Percentiles rank a stretch among this genome's conserved stretches.
Conservation (phyloP, 805 yeast species). For the Sugiyamaella qingdaonensis region DNA sequence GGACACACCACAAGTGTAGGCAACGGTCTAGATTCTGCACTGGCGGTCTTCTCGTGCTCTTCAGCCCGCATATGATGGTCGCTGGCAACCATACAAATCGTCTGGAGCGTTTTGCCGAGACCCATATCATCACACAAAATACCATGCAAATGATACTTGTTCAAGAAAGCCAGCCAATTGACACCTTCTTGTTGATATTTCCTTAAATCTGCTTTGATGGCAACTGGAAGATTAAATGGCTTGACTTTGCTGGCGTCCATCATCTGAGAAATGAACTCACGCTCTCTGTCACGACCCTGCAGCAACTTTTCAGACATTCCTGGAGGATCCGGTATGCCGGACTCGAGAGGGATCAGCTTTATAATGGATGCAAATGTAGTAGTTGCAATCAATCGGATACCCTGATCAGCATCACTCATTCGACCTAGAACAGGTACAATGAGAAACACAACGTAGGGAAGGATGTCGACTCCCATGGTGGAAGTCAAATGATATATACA, state of each 20-base stretch:
- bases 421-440: slow-evolving; percentile 96
- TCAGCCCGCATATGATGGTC: slow-evolving; percentile 85
- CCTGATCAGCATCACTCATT: slow-evolving; percentile 92
- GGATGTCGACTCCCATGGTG: slow-evolving; percentile 80
- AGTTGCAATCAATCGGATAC: slow-evolving; percentile 85
- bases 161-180: slow-evolving; percentile 94
- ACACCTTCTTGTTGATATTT: slow-evolving; percentile 98
- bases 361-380: slow-evolving; percentile 95
- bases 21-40: slow-evolving; percentile 63
- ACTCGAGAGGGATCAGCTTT: slow-evolving; percentile 92
- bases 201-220: slow-evolving; percentile 87
- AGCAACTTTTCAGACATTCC: slow-evolving; percentile 82
- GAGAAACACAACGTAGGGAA: slow-evolving; percentile 92
- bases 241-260: slow-evolving; percentile 92
- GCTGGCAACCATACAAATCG: slow-evolving; percentile 94
- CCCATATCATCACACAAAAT: slow-evolving; percentile 99
- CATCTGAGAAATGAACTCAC: slow-evolving; percentile 95
- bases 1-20: slow-evolving; percentile 93
- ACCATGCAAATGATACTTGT: slow-evolving; percentile 93
- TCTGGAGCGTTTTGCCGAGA: slow-evolving; percentile 92
- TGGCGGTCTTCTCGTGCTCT: slow-evolving; percentile 55
- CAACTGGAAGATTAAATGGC: slow-evolving; percentile 83
- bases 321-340: slow-evolving; percentile 93
- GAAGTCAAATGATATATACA: slow-evolving; percentile 78
- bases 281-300: slow-evolving; percentile 86